phyloP scores from a whole-genome alignment of 805 yeast genomes.

The Lipomyces chichibuensis region DNA sequence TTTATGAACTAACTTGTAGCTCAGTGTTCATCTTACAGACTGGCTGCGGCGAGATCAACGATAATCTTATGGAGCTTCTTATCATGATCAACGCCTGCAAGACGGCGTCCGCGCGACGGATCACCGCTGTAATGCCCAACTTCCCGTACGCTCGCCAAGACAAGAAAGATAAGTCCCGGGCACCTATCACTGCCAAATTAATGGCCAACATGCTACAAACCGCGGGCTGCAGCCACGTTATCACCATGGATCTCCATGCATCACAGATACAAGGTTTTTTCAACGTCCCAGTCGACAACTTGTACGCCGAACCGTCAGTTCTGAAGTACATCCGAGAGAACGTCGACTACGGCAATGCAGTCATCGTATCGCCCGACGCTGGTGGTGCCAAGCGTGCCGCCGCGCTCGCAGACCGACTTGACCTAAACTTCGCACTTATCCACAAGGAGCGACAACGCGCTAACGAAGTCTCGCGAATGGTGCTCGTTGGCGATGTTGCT shows the following conservation, averaged over 20 bases:
- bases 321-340: conserved; percentile 76
- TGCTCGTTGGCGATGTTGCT: conserved; percentile 90
- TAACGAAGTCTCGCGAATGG: conserved; percentile 93
- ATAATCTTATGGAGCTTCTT: conserved; percentile 81
- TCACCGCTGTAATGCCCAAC: conserved; percentile 92
- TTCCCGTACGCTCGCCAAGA: conserved; percentile 98
- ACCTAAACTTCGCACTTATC: conserved; percentile 89
- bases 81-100: conserved; percentile 92
- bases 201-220: conserved; percentile 89
- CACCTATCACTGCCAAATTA: conserved; percentile 93
- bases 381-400: conserved; percentile 99
- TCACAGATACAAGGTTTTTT: conserved; percentile 98
- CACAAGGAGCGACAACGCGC: conserved; percentile 96
- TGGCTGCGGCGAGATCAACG: conserved; percentile 84
- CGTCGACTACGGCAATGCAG: conserved; percentile 59
- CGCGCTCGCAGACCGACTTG: conserved; percentile 86
- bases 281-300: conserved; percentile 91
- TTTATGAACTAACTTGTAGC: not conserved
- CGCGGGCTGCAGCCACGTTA: conserved; percentile 94
- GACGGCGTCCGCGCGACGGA: conserved; percentile 91
- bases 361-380: conserved; percentile 95
- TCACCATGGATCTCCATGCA: conserved; percentile 96
- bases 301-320: conserved; percentile 92
- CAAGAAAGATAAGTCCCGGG: conserved; percentile 92
- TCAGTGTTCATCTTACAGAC: conserved; percentile 56